Base-by-base conservation (phyloP, 2,329 filamentous ascomycete genomes). In the Aspergillus felis region DNA sequence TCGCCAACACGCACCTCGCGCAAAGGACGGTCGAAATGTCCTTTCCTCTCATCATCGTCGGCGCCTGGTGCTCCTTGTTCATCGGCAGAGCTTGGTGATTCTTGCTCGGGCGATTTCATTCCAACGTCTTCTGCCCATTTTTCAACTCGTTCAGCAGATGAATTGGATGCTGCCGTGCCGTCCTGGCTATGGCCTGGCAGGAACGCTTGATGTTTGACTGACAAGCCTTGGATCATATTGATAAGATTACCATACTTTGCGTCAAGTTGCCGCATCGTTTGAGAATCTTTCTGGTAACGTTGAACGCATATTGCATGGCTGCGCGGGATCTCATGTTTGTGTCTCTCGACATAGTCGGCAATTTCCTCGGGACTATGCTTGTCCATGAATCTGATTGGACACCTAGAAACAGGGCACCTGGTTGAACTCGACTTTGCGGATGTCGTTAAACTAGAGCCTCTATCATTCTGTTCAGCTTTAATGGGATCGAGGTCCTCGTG, bases 1-100 rank as follows among this genome's bases (percentile, higher is more conserved):
- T 97, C 93, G 47, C 93, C 93, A 24, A 97, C 87, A n/a, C 93
- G 84, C 9, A 97, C 85, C 66, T 97, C 93, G 69, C 93, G 91
- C 53, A 97, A 74, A 0, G 90, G 87, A 48, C 92, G 84, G 64
- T 96, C 91, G 70, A 96, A 97, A 67, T 87, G 89, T 57, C 87
- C 82, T 61, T 86, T 81, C 56, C 91, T 83, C 48, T 87, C 83
- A 2, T 83, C 81, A 12, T 80, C 77, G 9, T 71, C 70, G 27
- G 20, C 3, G 14, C 61, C 62, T 7, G 68, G 64, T 22, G 72
- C 76, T 48, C 74, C 76, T 55, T 74, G 76, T 28, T 75, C 69
- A 17, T 77, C 74, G 29, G 72, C 75, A 47, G 70, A 64, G 9
- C 5, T 24, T 59, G 71, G 50, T 71, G 72, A 24, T 70, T 71